Conservation (phyloP, 495 filamentous ascomycete species). For the Astrothelium macrocarpum region DNA sequence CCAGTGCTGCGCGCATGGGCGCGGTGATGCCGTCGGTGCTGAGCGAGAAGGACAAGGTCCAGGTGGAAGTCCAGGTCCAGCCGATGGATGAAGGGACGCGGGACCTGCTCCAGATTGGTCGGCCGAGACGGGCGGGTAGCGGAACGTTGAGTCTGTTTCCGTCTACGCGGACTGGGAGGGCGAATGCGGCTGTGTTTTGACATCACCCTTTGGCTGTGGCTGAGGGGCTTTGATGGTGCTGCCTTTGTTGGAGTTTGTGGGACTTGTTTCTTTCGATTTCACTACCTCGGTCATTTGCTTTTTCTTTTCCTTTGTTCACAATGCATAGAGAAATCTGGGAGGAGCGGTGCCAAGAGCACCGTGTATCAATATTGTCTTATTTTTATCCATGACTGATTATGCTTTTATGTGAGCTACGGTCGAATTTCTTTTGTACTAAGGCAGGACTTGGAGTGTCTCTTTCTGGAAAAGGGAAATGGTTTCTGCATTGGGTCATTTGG, state of each 20-base stretch:
- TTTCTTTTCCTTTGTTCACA: not conserved
- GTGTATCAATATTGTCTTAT: conserved; percentile 4
- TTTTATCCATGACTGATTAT: not conserved
- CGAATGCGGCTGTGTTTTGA: not conserved
- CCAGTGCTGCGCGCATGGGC: not conserved
- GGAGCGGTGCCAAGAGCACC: not conserved
- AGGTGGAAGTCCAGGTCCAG: not conserved
- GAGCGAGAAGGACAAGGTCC: no score
- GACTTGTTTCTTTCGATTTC: no score
- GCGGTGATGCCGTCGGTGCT: not conserved
- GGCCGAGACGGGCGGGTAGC: not conserved
- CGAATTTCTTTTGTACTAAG: not conserved
- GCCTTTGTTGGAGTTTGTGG: no score
- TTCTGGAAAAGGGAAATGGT: not conserved
- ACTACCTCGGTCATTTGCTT: not conserved
- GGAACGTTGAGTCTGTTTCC: not conserved
- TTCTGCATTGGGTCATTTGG: not conserved
- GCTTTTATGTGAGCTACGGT: not conserved
- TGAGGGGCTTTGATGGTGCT: no score
- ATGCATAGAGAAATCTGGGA: not conserved
- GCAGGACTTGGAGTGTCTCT: not conserved
- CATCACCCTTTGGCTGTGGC: no score
- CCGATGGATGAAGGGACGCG: not conserved
- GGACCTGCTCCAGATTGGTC: conserved; percentile 3
- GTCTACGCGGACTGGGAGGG: not conserved